phyloP scores from a whole-genome alignment of 495 filamentous ascomycete species.

The Tuber microsphaerosporum region DNA sequence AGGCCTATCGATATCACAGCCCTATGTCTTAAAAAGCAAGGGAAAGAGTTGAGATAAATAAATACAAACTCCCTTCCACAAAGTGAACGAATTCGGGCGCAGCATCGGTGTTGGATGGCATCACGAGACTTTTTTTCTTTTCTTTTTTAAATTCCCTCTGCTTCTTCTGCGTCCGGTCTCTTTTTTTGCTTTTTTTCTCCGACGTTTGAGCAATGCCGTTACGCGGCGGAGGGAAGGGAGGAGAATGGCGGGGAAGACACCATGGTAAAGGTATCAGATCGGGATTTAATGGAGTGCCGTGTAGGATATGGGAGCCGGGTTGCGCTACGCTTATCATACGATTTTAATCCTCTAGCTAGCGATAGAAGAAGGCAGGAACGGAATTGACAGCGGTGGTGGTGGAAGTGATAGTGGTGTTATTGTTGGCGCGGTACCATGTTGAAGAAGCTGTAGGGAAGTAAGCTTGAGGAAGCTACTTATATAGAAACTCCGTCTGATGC shows the following conservation, averaged over 20 bases:
- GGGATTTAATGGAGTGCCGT: neutral
- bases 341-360: neutral
- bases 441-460: neutral
- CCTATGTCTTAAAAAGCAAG: neutral
- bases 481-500: neutral
- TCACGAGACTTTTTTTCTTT: neutral
- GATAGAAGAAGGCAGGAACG: neutral
- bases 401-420: neutral
- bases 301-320: neutral
- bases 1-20: neutral
- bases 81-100: neutral
- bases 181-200: neutral
- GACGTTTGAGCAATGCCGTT: neutral
- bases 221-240: neutral
- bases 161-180: neutral
- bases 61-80: neutral
- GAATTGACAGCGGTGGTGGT: neutral
- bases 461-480: neutral
- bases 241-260: neutral
- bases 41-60: neutral
- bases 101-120: neutral
- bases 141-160: neutral
- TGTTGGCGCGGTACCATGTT: neutral
- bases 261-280: neutral
- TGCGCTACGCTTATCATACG: neutral